Conservation (phyloP, 1,284 basidiomycete genomes). For the Grifola frondosa region DNA sequence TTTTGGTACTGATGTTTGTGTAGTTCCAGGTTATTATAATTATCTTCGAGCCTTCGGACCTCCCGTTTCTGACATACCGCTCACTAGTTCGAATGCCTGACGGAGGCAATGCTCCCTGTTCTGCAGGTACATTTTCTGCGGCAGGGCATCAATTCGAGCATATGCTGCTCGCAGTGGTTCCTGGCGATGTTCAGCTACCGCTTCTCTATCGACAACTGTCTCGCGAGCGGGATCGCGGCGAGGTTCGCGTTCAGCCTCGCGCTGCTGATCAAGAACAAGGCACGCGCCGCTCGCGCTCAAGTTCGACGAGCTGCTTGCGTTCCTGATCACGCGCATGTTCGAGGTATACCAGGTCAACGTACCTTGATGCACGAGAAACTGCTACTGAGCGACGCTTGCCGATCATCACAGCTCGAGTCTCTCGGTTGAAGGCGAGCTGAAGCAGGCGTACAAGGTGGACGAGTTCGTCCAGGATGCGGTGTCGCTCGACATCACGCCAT, state of each 20-base stretch:
- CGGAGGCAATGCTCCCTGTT: conserved; percentile 90
- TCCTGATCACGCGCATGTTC: conserved; percentile 76
- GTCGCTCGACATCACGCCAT: conserved; percentile 79
- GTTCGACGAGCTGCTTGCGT: conserved; percentile 84
- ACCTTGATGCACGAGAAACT: no score
- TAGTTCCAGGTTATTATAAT: conserved; percentile 44
- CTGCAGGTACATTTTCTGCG: conserved; percentile 88
- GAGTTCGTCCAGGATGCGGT: conserved; percentile 85
- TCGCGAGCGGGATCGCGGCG: conserved; percentile 95
- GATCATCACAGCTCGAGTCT: conserved; percentile 27
- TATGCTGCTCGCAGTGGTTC: conserved; percentile 98
- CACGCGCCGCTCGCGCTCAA: conserved; percentile 71
- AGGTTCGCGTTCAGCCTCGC: conserved; percentile 93
- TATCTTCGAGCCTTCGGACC: no score
- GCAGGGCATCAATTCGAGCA: conserved; percentile 92
- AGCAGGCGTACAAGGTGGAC: conserved; percentile 59
- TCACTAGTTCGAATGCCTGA: conserved; percentile 82
- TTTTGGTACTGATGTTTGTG: conserved; percentile 10
- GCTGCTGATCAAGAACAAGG: conserved; percentile 87
- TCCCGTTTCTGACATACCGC: background rate
- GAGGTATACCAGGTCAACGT: conserved; percentile 68
- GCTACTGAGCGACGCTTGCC: no score
- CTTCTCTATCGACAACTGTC: conserved; percentile 89
- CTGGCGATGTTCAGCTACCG: conserved; percentile 94
- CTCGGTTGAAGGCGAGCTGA: conserved; percentile 23